Evolutionary conservation across 768 basidiomycete species (phyloP), one percentile per base, ranked within the genome.

Genomic region (Leccinum obscurum): DNA sequence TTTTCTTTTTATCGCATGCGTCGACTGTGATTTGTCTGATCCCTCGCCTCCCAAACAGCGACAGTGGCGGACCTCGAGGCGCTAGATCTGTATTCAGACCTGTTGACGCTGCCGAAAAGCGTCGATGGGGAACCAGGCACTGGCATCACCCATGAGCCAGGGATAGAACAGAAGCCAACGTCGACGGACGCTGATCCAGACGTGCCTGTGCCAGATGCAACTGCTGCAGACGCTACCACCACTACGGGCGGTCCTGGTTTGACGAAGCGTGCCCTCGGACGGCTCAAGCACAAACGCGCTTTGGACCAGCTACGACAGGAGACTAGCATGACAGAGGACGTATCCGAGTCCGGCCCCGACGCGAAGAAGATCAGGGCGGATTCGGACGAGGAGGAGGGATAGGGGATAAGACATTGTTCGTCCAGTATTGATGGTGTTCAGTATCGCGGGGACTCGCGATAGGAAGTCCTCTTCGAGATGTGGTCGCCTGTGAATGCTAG

Each of bases 91-190:
- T 92, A 92, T 66, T 73, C 77, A 2, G 77, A 80, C 54, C 77
- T 91, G 30, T 72, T 76, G 0, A 77, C 80, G 22, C 75, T 91
- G 60, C 89, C 89, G 3, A 91, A 91, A 67, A 78, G 80, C 59
- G 70, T 77, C 20, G 80, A 83, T 35, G 74, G 67, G 4, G 80
- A 80, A 41, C 77, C 79, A 56, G 79, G 80, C 39, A 17, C 17
- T 8, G 39, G 39, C 3, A 41, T 0, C 54, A 75, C 73, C n/a
- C 76, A 76, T 62, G 71, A 73, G 46, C 70, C 72, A 4, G 75
- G 41, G n/a, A n/a, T 17, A 44, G 41, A 44, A 44, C 41, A 44
- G 41, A n/a, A 9, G 1, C n/a, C 9, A 44, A 44, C 17, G 9
- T 44, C n/a, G n/a, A 44, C 4, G 20, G 11, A 46, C 10, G 44